Evolutionary conservation across 768 basidiomycete species (phyloP).

Genomic region (Favolaschia claudopus): DNA sequence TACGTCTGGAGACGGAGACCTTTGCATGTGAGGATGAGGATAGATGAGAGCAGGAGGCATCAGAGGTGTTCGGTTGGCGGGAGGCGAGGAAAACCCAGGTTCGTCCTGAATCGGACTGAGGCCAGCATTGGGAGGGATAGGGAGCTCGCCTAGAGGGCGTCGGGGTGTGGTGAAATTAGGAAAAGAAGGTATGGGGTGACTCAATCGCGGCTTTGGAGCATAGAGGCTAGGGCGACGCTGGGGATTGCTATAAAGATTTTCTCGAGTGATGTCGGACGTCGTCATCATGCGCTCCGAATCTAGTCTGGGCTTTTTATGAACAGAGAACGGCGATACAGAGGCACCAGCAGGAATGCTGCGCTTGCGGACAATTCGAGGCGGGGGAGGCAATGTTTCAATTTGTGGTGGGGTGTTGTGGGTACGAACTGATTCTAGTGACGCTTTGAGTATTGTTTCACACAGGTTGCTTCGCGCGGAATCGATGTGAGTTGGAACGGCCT

Average conservation of each 20-base stretch:
- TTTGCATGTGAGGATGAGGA: not conserved
- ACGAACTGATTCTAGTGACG: constrained; percentile 6
- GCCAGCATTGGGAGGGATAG: constrained; percentile 5
- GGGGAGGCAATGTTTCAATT: constrained; percentile 4
- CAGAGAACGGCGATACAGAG: constrained; percentile 13
- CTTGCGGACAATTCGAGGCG: constrained; percentile 12
- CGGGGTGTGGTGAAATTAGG: constrained; percentile 19
- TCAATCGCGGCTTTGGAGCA: not conserved
- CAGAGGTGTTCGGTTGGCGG: not conserved
- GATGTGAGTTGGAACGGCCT: constrained; percentile 65
- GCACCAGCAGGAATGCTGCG: constrained; percentile 16
- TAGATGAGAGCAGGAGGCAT: not conserved
- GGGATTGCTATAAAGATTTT: not conserved
- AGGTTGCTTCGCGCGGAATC: constrained; percentile 48
- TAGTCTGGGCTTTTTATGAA: constrained; percentile 18
- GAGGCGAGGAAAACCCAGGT: not conserved
- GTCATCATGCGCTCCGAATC: not conserved
- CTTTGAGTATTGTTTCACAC: constrained; percentile 38
- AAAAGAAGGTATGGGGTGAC: not conserved
- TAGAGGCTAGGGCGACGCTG: not conserved
- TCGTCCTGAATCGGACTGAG: not conserved
- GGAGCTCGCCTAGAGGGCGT: constrained; percentile 28
- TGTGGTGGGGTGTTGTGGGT: constrained; percentile 11
- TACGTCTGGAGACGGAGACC: not conserved
- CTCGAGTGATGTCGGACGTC: not conserved